phyloP scores from a whole-genome alignment of 2,329 filamentous ascomycete genomes.

The Diatrype stigma region DNA sequence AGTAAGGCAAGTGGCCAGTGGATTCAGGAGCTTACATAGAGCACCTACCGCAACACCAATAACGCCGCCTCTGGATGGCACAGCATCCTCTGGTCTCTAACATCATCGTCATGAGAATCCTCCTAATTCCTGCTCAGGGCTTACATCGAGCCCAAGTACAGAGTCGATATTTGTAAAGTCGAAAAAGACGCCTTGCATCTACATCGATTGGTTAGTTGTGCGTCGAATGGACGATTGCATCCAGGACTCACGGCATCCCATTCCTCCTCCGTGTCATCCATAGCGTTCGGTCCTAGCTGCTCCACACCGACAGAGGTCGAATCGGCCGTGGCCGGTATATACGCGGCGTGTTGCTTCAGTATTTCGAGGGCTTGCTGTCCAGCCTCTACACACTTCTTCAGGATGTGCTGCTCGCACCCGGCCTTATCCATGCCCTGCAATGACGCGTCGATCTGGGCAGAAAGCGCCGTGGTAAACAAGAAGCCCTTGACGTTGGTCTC shows the following conservation, averaged over 20 bases:
- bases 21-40: no score
- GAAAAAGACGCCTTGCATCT: constrained; percentile 18
- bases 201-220: not conserved
- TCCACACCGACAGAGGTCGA: constrained; percentile 17
- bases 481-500: constrained; percentile 54
- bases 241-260: constrained; percentile 30
- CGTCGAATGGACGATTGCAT: constrained; percentile 4
- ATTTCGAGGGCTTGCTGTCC: constrained; percentile 28
- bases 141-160: constrained; percentile 9
- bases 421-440: constrained; percentile 30
- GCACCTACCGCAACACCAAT: no score
- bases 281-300: constrained; percentile 19
- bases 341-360: constrained; percentile 27
- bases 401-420: constrained; percentile 28
- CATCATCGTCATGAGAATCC: not conserved
- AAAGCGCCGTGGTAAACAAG: constrained; percentile 36
- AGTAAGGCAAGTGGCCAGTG: no score
- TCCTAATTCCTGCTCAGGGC: not conserved
- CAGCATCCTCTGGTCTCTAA: not conserved
- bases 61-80: no score
- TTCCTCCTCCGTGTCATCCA: constrained; percentile 28
- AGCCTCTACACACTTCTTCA: constrained; percentile 34
- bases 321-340: constrained; percentile 6
- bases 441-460: constrained; percentile 39
- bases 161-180: constrained; percentile 21